phyloP scores from a whole-genome alignment of 345 rosid genomes.

The Aegle marmelos region DNA sequence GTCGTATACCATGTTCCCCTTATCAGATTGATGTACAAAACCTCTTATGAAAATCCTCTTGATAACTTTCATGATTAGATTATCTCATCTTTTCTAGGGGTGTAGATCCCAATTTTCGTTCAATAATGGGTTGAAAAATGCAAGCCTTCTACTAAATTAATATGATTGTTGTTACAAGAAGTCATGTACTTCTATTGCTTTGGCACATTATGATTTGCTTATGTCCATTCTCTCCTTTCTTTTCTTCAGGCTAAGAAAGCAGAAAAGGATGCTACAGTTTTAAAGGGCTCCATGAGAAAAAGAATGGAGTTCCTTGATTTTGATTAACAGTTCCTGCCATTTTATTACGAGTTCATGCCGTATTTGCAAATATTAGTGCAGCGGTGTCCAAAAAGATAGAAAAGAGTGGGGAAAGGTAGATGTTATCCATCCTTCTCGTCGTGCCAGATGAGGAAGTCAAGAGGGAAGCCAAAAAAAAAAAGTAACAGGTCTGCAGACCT shows the following conservation, averaged over 20 bases:
- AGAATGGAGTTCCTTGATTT: slow-evolving; percentile 71
- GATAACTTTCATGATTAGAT: not conserved
- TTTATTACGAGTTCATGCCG: slow-evolving; percentile 5
- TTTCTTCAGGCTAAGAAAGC: slow-evolving; percentile 58
- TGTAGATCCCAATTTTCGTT: not conserved
- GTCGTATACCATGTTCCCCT: not conserved
- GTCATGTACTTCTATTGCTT: not conserved
- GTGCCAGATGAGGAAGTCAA: slow-evolving; percentile 9
- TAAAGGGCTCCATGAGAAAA: slow-evolving; percentile 62
- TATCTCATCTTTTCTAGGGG: not conserved
- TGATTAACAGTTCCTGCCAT: slow-evolving; percentile 28
- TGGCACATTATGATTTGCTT: slow-evolving; percentile 5
- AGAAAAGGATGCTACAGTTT: slow-evolving; percentile 53
- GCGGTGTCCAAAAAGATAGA: slow-evolving; percentile 9
- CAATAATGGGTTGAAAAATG: not conserved
- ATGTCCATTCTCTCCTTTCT: not conserved
- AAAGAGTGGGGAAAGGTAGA: slow-evolving; percentile 6
- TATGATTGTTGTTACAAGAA: not conserved
- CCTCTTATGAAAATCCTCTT: not conserved
- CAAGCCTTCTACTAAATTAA: not conserved
- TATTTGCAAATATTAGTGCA: slow-evolving; percentile 27
- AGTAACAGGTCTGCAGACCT: slow-evolving; percentile 9
- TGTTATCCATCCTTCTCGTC: slow-evolving; percentile 3
- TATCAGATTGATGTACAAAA: slow-evolving; percentile 1
- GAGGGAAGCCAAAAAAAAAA: not conserved